Evolutionary conservation across 345 rosid genomes (phyloP).

Genomic region (Melastoma malabathricum): DNA sequence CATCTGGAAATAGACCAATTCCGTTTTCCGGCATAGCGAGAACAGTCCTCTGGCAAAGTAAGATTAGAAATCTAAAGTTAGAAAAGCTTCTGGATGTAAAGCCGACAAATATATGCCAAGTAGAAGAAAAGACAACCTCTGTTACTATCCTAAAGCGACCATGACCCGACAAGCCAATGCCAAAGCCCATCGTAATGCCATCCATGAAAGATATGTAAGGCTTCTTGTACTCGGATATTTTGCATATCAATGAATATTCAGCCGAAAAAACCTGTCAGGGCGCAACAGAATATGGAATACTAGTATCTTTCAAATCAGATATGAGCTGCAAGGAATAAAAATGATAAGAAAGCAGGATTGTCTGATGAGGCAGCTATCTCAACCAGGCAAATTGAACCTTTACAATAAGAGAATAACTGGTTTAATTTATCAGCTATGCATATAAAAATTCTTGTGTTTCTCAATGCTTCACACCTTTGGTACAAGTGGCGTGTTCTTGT

Average conservation of each 20-base stretch:
- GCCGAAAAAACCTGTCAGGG: slow-evolving; percentile 63
- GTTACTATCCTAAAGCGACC: slow-evolving; percentile 77
- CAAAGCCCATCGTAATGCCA: slow-evolving; percentile 94
- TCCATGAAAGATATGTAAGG: slow-evolving; percentile 88
- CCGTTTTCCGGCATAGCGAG: slow-evolving; percentile 99
- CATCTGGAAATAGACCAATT: slow-evolving; percentile 95
- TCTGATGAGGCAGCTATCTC: no score
- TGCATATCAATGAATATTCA: slow-evolving; percentile 82
- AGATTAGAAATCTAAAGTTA: background rate
- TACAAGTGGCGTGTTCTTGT: slow-evolving; percentile 59
- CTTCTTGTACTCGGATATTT: slow-evolving; percentile 72
- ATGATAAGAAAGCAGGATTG: no score
- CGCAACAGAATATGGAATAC: slow-evolving; percentile 1
- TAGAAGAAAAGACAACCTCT: slow-evolving; percentile 33
- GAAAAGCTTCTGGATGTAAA: no score
- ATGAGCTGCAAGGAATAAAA: no score
- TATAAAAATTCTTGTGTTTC: no score
- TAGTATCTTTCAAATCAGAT: no score
- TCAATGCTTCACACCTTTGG: slow-evolving; percentile 37
- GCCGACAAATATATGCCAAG: no score
- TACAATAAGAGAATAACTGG: no score
- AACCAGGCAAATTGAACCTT: no score
- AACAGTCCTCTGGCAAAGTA: slow-evolving; percentile 37
- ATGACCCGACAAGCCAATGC: slow-evolving; percentile 86
- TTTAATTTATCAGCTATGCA: no score